Evolutionary conservation across 140 eudicot genomes (phyloP).

Genomic region (Flaveria floridana): DNA sequence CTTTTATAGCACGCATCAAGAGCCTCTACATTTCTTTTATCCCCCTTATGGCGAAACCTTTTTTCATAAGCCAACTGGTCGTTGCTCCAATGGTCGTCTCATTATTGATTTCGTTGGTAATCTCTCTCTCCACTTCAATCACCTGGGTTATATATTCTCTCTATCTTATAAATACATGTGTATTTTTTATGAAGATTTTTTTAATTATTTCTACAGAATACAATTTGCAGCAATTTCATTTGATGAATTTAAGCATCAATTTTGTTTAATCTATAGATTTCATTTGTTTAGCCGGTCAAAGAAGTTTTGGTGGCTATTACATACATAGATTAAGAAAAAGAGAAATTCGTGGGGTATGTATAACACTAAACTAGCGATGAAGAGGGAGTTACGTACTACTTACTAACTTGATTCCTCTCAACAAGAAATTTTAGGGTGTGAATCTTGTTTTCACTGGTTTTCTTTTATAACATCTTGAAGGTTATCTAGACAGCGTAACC

Average conservation of each 20-base stretch:
- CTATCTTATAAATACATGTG: not conserved
- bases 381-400: too few species aligned
- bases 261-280: not conserved
- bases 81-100: constrained; percentile 55
- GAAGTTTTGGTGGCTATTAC: too few species aligned
- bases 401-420: too few species aligned
- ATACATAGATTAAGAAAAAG: too few species aligned
- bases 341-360: too few species aligned
- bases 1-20: not conserved
- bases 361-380: too few species aligned
- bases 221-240: not conserved
- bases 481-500: too few species aligned
- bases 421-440: too few species aligned
- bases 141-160: not conserved
- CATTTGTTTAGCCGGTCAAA: too few species aligned
- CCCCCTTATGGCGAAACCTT: constrained; percentile 48
- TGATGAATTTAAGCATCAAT: not conserved
- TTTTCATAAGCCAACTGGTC: constrained; percentile 47
- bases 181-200: not conserved
- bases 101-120: constrained; percentile 51
- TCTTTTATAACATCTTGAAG: too few species aligned
- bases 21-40: constrained; percentile 20
- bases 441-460: too few species aligned
- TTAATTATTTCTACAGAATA: not conserved
- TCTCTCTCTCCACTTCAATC: not conserved